These are phyloP conservation scores for Fusarium kyushuense DNA, from an alignment of 2,329 filamentous ascomycete species.

Conservation along the genomic window DNA sequence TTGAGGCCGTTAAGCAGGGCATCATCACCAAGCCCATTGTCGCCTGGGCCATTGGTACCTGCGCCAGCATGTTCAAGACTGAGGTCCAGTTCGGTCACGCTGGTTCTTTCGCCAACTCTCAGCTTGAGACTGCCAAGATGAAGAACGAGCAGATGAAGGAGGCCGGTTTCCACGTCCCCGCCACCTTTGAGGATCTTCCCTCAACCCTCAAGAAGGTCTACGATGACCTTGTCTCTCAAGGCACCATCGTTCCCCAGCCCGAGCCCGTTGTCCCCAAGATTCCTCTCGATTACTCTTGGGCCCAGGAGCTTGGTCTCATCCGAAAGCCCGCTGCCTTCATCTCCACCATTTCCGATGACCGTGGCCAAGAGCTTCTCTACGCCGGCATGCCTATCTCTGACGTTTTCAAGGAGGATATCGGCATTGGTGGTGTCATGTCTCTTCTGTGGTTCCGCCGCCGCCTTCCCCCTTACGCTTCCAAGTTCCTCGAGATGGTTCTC, in stretches of 20 bases:
- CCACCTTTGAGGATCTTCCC: slow-evolving; percentile 97
- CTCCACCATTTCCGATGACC: slow-evolving; percentile 99
- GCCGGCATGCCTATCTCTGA: slow-evolving; percentile 99
- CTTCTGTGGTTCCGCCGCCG: slow-evolving; percentile 99
- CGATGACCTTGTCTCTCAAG: slow-evolving; percentile 85
- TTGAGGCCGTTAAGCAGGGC: slow-evolving; percentile 95
- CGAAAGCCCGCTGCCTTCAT: slow-evolving; percentile 99
- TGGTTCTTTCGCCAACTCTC: slow-evolving; percentile 98
- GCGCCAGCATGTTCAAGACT: slow-evolving; percentile 99
- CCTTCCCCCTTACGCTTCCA: slow-evolving; percentile 94
- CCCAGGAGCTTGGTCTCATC: slow-evolving; percentile 98
- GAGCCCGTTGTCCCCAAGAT: slow-evolving; percentile 98
- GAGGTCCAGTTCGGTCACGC: slow-evolving; percentile 99
- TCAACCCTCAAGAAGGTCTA: slow-evolving; percentile 82
- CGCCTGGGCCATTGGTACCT: slow-evolving; percentile 99
- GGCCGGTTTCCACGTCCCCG: slow-evolving; percentile 92
- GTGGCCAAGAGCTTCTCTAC: slow-evolving; percentile 98
- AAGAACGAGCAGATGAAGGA: slow-evolving; percentile 99
- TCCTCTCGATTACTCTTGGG: slow-evolving; percentile 99
- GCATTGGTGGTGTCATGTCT: slow-evolving; percentile 99
- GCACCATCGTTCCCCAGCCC: slow-evolving; percentile 84
- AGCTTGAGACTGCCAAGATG: slow-evolving; percentile 94
- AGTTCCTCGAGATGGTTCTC: slow-evolving; percentile 99
- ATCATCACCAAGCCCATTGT: slow-evolving; percentile 98
- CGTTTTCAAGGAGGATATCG: slow-evolving; percentile 98